Percentiles rank a stretch among this genome's conserved stretches.
Conservation (phyloP, 352 stramenopile genomes). For the Phytopythium helicoides region DNA sequence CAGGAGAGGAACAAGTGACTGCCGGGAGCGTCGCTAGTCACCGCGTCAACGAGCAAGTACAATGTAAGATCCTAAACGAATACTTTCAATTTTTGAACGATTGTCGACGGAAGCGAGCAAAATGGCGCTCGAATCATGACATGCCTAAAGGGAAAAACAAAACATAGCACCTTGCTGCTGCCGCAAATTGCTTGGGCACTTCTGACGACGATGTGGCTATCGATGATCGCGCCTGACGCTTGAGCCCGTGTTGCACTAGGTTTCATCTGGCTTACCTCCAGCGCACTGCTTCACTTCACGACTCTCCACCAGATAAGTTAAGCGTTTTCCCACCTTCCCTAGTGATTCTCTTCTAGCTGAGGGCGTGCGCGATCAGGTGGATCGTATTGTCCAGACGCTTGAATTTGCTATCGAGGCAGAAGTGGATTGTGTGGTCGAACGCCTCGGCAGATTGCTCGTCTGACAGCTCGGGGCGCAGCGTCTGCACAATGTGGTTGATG, state of each 20-base stretch:
- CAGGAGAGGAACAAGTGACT: too few species aligned
- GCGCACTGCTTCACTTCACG: not conserved
- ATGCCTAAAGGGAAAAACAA: too few species aligned
- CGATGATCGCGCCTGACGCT: not conserved
- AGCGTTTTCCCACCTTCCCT: not conserved
- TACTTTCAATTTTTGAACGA: too few species aligned
- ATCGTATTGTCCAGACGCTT: slow-evolving; percentile 89
- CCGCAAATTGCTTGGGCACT: too few species aligned
- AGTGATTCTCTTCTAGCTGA: too few species aligned
- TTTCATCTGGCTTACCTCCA: not conserved
- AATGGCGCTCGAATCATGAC: too few species aligned
- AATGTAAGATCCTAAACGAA: too few species aligned
- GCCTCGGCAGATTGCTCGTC: slow-evolving; percentile 62
- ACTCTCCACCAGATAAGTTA: slow-evolving; percentile 10
- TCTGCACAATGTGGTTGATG: slow-evolving; percentile 85
- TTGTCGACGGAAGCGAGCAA: too few species aligned
- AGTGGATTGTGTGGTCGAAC: slow-evolving; percentile 78
- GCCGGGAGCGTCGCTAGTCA: not conserved
- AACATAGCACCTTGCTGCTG: too few species aligned
- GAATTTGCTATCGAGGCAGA: slow-evolving; percentile 83
- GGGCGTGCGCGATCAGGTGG: slow-evolving; percentile 66
- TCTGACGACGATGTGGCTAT: too few species aligned
- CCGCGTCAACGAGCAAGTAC: not conserved
- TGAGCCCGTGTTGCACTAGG: not conserved
- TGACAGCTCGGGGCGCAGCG: slow-evolving; percentile 64